phyloP scores from a whole-genome alignment of 129 eudicot species.

The Heracleum sosnowskyi region DNA sequence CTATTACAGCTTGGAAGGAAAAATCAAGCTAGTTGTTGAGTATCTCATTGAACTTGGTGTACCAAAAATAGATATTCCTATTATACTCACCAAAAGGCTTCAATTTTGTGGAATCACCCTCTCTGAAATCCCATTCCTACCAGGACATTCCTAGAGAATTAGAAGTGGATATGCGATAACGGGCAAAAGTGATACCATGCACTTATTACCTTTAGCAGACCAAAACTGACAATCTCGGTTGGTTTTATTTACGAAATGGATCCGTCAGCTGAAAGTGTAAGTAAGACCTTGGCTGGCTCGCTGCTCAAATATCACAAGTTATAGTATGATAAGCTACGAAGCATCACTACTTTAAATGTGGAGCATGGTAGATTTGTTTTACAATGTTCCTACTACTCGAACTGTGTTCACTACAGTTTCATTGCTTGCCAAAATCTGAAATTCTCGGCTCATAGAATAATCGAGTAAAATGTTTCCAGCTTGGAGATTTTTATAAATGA shows the following conservation, averaged over 20 bases:
- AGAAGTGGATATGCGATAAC: slow-evolving; percentile 70
- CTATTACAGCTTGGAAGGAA: slow-evolving; percentile 78
- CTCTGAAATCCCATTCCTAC: slow-evolving; percentile 77
- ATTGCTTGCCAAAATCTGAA: no score
- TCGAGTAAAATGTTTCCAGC: no score
- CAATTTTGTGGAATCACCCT: slow-evolving; percentile 86
- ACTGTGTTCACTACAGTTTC: no score
- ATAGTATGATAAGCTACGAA: slow-evolving; percentile 73
- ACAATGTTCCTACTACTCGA: no score
- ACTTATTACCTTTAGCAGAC: slow-evolving; percentile 73
- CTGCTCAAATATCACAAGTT: slow-evolving; percentile 71
- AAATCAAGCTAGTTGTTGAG: slow-evolving; percentile 73
- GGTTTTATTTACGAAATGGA: slow-evolving; percentile 79
- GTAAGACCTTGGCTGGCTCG: slow-evolving; percentile 77
- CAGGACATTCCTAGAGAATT: slow-evolving; percentile 63
- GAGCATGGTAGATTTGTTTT: no score
- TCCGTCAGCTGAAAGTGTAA: slow-evolving; percentile 51
- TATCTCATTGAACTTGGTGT: slow-evolving; percentile 80
- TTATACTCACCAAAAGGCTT: slow-evolving; percentile 70
- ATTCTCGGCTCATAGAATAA: no score
- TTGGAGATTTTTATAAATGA: no score
- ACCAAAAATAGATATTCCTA: slow-evolving; percentile 61
- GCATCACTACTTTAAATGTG: no score
- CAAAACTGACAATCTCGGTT: slow-evolving; percentile 48
- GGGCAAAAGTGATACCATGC: slow-evolving; percentile 87